phyloP scores from a whole-genome alignment of 140 eudicot genomes.

The Flaveria floridana region DNA sequence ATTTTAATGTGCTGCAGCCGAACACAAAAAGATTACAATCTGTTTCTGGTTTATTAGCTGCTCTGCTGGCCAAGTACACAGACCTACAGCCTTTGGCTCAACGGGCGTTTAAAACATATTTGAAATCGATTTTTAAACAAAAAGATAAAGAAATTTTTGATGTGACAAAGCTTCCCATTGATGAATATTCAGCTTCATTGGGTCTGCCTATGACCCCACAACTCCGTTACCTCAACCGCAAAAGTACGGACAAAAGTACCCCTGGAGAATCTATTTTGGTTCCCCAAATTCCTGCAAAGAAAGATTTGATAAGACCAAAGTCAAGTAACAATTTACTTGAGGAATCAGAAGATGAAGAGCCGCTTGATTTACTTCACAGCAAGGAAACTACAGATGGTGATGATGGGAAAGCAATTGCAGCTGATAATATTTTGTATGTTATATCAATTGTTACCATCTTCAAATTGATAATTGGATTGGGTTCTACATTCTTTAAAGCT shows the following conservation, averaged over 20 bases:
- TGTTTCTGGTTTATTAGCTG: constrained; percentile 71
- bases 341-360: constrained; percentile 45
- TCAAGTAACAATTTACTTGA: constrained; percentile 20
- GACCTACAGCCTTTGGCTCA: constrained; percentile 65
- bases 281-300: constrained; percentile 39
- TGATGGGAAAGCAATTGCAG: constrained; percentile 25
- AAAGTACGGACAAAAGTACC: constrained; percentile 37
- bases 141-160: constrained; percentile 85
- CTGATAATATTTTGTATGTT: constrained; percentile 49
- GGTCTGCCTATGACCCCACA: constrained; percentile 97
- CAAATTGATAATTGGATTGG: not conserved
- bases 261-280: constrained; percentile 36
- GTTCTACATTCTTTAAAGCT: not conserved
- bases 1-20: constrained; percentile 46
- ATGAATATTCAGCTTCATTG: constrained; percentile 82
- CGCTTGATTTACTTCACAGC: constrained; percentile 43
- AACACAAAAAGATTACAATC: constrained; percentile 70
- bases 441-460: not conserved
- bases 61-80: constrained; percentile 66
- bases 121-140: constrained; percentile 66
- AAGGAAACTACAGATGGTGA: constrained; percentile 40
- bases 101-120: constrained; percentile 77
- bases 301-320: constrained; percentile 34
- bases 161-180: constrained; percentile 73
- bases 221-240: constrained; percentile 71